Conservation (phyloP, 345 rosid species). For the Leavenworthia alabamica region DNA sequence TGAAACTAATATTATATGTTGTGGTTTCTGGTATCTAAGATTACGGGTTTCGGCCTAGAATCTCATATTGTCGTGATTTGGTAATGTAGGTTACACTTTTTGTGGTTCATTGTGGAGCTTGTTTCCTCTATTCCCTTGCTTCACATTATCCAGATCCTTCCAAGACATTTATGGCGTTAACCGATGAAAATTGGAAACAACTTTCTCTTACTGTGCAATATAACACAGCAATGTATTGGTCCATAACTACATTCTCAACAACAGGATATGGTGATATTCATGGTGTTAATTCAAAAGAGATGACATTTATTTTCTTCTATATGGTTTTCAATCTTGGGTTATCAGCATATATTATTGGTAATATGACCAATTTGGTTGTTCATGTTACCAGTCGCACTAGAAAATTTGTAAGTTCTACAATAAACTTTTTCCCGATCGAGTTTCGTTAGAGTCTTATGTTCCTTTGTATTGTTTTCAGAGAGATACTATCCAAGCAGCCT, state of each 20-base stretch:
- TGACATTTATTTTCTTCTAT: conserved; percentile 52
- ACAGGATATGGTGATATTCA: conserved; percentile 90
- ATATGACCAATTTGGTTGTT: conserved; percentile 85
- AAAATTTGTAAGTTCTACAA: conserved; percentile 11
- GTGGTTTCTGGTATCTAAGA: no score
- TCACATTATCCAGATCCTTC: conserved; percentile 38
- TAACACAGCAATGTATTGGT: conserved; percentile 66
- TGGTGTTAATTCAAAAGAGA: conserved; percentile 55
- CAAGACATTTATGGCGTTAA: conserved; percentile 53
- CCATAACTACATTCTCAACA: conserved; percentile 76
- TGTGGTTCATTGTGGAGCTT: conserved; percentile 65
- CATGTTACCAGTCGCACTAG: conserved; percentile 56
- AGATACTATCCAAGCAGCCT: conserved; percentile 71
- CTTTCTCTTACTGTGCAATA: conserved; percentile 34
- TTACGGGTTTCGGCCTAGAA: no score
- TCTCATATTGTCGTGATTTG: no score
- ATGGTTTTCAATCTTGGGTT: conserved; percentile 74
- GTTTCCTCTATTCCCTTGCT: conserved; percentile 62
- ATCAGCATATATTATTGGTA: conserved; percentile 71
- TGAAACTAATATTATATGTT: no score
- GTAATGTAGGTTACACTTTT: conserved; percentile 62
- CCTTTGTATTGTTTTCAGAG: conserved; percentile 47
- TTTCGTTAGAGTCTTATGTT: no score
- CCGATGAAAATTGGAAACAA: conserved; percentile 35
- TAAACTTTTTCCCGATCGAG: no score